Evolutionary conservation across 768 basidiomycete species (phyloP), one percentile per base, ranked within the genome.

Genomic region (Termitomyces sp.): DNA sequence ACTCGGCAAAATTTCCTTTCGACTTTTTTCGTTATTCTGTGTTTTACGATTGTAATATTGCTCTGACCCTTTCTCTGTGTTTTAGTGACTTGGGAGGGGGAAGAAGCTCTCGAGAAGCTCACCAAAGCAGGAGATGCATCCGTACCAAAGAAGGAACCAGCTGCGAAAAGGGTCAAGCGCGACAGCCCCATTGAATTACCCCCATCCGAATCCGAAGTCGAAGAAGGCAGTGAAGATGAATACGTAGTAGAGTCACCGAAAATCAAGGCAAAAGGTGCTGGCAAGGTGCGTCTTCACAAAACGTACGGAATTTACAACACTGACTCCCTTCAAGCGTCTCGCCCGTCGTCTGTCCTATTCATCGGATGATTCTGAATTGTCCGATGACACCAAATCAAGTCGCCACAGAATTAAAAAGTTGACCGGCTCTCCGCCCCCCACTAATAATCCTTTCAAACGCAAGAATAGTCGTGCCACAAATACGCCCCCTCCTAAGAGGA

Each of bases 61-160:
- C 41, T 55, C 63, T 66, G 23, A 66, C 63, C 50, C 36, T 66
- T 59, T 66, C 57, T 63, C 66, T 66, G 62, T 61, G 38, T 63
- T 67, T 63, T 68, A 92, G 90, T 84, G 84, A 71, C 79, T 63
- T 92, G 88, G 88, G 89, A 93, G 68, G 87, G 83, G 1, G 72
- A 77, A 30, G 83, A 84, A 20, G 83, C 80, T 4, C 62, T 86
- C 47, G 83, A 88, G 61, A 81, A 79, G 61, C 65, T 67, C 48
- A 69, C 66, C 47, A 67, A 71, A 5, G 72, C 65, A 53, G 63
- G 68, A 28, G 49, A 68, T 41, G 63, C 69, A 51, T 63, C 75
- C 53, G 71, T 70, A 20, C 69, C 68, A 44, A 73, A 75, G 66
- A 69, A 70, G 35, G 58, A 69, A 28, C 68, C 66, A 46, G 61